Base-by-base conservation (phyloP, 192 early-diverging fungal genomes). In the Jimgerdemannia flammicorona region DNA sequence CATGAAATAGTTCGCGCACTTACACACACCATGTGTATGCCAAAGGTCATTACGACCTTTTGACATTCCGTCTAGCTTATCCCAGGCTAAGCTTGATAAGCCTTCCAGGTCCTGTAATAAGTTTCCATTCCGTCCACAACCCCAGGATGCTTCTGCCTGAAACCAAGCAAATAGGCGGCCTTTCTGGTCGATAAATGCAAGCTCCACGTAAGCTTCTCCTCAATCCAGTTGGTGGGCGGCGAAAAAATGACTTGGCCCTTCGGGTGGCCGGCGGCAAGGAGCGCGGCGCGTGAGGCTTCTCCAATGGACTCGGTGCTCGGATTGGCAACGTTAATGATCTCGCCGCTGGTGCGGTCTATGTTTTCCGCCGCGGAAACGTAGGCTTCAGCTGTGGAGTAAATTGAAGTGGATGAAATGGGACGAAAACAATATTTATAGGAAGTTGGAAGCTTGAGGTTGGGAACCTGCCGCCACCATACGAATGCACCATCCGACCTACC, bases 401-500 rank as follows among this genome's bases (percentile, higher is more conserved):
- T 10, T 10, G 14, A 59, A 59, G 14, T 6, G 6, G 49, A 59
- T 59, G 49, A 14, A 10, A 10, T 59, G 49, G 49, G 14, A 59
- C 0, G 49, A 59, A 59, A 59, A 59, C 14, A 59, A 59, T 6
- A 2, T 59, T 14, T 59, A 14, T 59, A 14, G 14, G 14, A 59
- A 59, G 14, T 59, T 59, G 49, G 6, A 14, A 10, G 8, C 49
- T 10, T 10, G 14, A 59, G 14, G 14, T 59, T 10, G 49, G 49
- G 49, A 59, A 59, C 49, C 6, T 59, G 49, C 8, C 2, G 1
- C 29, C 29, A 29, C 29, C 29, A 29, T 29, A 29, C 29, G 29
- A 29, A 29, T 29, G 29, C 29, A 29, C 29, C 29, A 29, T 29
- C 29, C 29, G 29, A 59, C 49, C 79, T 77, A 3, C 78, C 84